phyloP scores from a whole-genome alignment of 208 protist genomes.

The Porcisia deanei region DNA sequence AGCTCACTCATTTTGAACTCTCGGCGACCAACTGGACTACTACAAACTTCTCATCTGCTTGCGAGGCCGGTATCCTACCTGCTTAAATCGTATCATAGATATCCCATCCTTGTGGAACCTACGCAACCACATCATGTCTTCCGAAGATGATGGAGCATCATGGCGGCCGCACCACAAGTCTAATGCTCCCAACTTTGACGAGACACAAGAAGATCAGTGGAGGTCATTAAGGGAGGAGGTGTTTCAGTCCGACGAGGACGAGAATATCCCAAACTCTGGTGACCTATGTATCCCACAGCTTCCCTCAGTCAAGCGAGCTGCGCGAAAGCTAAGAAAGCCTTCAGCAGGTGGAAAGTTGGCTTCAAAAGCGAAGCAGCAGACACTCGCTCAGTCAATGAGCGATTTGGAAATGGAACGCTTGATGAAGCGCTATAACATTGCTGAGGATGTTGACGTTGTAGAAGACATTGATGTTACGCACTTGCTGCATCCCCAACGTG shows the following conservation, averaged over 20 bases:
- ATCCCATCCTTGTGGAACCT: not conserved
- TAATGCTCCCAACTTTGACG: constrained; percentile 28
- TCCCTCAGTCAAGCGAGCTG: constrained; percentile 34
- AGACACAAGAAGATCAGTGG: constrained; percentile 65
- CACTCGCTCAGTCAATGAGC: constrained; percentile 58
- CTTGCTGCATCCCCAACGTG: constrained; percentile 43
- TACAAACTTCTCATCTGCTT: not conserved
- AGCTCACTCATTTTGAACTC: not conserved
- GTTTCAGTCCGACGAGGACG: constrained; percentile 51
- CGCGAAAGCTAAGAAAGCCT: constrained; percentile 15
- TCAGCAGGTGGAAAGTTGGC: constrained; percentile 13
- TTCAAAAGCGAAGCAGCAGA: constrained; percentile 64
- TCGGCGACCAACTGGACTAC: not conserved
- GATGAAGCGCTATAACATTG: constrained; percentile 47
- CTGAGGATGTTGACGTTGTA: constrained; percentile 41
- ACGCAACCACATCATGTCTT: constrained; percentile 10
- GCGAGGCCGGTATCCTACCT: not conserved
- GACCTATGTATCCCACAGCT: constrained; percentile 34
- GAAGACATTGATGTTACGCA: constrained; percentile 50
- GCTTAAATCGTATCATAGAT: not conserved
- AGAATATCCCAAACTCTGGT: constrained; percentile 28
- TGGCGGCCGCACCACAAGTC: constrained; percentile 10
- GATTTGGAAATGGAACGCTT: constrained; percentile 70
- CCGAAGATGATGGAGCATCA: not conserved
- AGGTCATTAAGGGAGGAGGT: constrained; percentile 52